Base-by-base conservation (phyloP, 1,284 basidiomycete species). In the Cerrena zonata region DNA sequence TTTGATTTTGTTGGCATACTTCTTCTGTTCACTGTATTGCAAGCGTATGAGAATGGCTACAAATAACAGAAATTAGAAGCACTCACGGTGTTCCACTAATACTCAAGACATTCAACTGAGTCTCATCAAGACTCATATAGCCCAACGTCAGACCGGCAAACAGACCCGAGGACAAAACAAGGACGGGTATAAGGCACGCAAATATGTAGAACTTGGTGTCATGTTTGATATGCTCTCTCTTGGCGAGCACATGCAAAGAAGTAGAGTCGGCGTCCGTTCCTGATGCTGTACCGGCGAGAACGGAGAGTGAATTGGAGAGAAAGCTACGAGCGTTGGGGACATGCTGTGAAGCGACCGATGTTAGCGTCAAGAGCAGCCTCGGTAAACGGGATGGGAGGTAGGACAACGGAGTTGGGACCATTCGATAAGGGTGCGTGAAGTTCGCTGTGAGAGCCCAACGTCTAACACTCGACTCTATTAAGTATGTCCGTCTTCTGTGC, bases 81-180 rank as follows among this genome's bases (percentile, higher is more conserved):
- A 77, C 86, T 55, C 59, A 89, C 76, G 85, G 78, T 18, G 87
- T 89, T 21, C 92, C 92, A 52, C 88, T 89, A 50, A 91, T 83
- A 55, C 85, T 81, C 11, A 95, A 73, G 2, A 95, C 93, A 62
- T 89, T 86, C 36, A 95, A 77, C 74, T 94, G 91, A 19, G 92
- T 95, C 68, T 90, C 89, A 69, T 94, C 93, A 60, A 95, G 77
- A 60, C 87, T 91, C 89, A 95, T 94, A 68, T 94, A 94, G 10
- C 92, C 93, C 47, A 90, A 72, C 53, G 89, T 91, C 57, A 91
- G 72, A 65, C 83, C 86, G 60, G 86, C 84, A 73, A 87, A 83
- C 61, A 82, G 53, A 65, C 81, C 81, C 58, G 80, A 83, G 53
- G 80, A 58, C 61, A 81, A 61, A 60, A 83, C 81, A 58, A 83